Evolutionary conservation across 441 rosid species (phyloP), one percentile per base, ranked within the genome.

Genomic region (Erodium moschatum): DNA sequence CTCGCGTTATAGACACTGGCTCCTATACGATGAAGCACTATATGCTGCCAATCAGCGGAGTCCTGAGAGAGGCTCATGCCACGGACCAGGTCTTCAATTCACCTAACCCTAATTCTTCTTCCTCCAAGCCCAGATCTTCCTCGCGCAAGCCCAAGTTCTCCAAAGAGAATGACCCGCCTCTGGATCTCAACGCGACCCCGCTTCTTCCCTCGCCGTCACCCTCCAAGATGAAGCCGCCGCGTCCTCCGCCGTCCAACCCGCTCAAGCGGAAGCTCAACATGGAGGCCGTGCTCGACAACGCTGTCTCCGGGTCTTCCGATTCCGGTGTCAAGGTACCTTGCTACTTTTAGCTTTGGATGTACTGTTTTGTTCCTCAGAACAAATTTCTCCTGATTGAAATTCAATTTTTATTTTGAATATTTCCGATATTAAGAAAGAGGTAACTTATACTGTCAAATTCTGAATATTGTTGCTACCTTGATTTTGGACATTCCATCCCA

Each of bases 91-190:
- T 65, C 70, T 65, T 69, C 74, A 21, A 66, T 65, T 13, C 91
- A 42, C 86, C 92, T 2, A 87, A 69, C 83, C 84, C 89, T 75
- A 83, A 67, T 35, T 73, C 85, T 64, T 72, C 81, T 5, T 89
- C 85, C 72, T 77, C 80, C 11, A 92, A 87, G 81, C 67, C 80
- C 2, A 71, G 15, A 64, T 11, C 77, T 33, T 72, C 82, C 2
- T 70, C 81, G 15, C 79, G 88, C 61, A 81, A 81, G 76, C 73
- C 75, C 6, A 82, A 79, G 74, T 72, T 78, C 0, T 74, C 83
- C 15, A 95, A 95, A 78, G 99, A 92, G 79, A 95, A 95, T 24
- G 86, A 89, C 21, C 92, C 96, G 56, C 96, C 96, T 1, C 73
- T 89, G 21, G 98, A 95, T 89, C 92, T 78, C 65, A 90, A 84